Conservation (phyloP, 257 asterid genomes). For the Nicotiana benthamiana region DNA sequence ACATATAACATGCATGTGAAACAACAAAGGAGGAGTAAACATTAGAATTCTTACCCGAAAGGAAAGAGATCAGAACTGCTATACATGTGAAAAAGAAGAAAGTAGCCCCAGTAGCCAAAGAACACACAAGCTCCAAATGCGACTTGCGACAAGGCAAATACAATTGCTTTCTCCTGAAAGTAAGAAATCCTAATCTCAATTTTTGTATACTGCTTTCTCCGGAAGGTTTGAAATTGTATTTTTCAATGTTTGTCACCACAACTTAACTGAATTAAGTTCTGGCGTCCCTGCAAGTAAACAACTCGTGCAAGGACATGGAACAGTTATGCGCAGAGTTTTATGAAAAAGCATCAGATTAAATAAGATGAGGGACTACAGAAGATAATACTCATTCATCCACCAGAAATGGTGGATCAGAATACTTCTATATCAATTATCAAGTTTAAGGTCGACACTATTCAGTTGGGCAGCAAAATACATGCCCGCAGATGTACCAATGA, state of each 20-base stretch:
- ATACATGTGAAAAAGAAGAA: slow-evolving; percentile 45
- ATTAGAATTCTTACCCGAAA: slow-evolving; percentile 48
- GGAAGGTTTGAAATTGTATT: background rate
- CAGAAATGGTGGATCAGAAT: no score
- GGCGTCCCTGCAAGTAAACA: no score
- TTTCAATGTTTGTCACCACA: background rate
- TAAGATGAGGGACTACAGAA: no score
- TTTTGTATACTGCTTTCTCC: background rate
- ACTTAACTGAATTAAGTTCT: no score
- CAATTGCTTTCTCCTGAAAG: slow-evolving; percentile 68
- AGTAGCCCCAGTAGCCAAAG: slow-evolving; percentile 89
- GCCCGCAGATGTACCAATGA: no score
- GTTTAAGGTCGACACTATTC: no score
- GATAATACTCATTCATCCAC: no score
- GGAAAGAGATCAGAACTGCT: slow-evolving; percentile 59
- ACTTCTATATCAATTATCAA: no score
- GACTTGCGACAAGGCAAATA: slow-evolving; percentile 79
- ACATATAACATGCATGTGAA: background rate
- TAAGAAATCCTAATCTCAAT: background rate
- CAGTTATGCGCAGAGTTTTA: no score
- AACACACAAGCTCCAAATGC: slow-evolving; percentile 73
- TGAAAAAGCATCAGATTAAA: no score
- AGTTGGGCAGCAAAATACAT: no score
- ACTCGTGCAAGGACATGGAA: no score
- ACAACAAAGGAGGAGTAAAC: background rate